Conservation (phyloP, 192 early-diverging fungal genomes). For the Spinellus fusiger region DNA sequence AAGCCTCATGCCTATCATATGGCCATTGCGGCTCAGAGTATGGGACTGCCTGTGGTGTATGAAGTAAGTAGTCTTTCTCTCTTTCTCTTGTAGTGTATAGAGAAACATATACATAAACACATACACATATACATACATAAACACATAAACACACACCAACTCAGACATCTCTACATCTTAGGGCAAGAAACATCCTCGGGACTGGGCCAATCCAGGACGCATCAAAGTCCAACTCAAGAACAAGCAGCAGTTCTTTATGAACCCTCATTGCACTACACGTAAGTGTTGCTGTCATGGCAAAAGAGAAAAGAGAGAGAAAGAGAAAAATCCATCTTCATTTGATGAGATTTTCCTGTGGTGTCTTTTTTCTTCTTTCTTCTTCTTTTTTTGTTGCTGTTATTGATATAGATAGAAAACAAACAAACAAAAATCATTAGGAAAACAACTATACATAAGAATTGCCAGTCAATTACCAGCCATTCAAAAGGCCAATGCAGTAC, state of each 20-base stretch:
- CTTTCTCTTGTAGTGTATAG: no score
- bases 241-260: slow-evolving; percentile 33
- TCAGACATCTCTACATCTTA: background rate
- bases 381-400: background rate
- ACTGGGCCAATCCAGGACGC: slow-evolving; percentile 65
- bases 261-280: slow-evolving; percentile 43
- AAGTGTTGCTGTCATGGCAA: slow-evolving; percentile 26
- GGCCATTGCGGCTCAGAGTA: slow-evolving; percentile 52
- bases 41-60: slow-evolving; percentile 54
- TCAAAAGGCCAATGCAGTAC: slow-evolving; percentile 22
- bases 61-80: slow-evolving; percentile 57
- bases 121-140: no score
- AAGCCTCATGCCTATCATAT: slow-evolving; percentile 59
- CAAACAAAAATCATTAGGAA: no score
- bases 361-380: no score
- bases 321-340: no score
- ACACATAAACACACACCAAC: no score
- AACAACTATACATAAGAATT: slow-evolving; percentile 24
- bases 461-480: slow-evolving; percentile 20
- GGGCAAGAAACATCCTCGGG: slow-evolving; percentile 61
- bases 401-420: no score
- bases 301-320: background rate
- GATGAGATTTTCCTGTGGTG: no score
- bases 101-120: background rate
- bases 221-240: slow-evolving; percentile 59